These are phyloP conservation scores for Mycena albidolilacea DNA, from an alignment of 768 basidiomycete genomes.

Conservation along the genomic window DNA sequence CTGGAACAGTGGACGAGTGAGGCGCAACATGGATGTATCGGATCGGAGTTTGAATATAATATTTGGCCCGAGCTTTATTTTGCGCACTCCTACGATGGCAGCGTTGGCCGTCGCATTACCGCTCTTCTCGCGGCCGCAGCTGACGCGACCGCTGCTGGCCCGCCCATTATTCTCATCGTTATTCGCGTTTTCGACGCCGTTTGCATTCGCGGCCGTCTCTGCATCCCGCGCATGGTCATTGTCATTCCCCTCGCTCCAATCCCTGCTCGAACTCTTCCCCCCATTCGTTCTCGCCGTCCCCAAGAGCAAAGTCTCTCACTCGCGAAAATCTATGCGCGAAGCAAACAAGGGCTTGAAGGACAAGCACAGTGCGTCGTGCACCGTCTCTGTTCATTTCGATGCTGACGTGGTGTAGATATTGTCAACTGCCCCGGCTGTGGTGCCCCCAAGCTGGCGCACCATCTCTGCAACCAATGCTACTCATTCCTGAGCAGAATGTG, in stretches of 20 bases:
- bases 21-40: slow-evolving; percentile 73
- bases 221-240: slow-evolving; percentile 47
- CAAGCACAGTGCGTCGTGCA: slow-evolving; percentile 78
- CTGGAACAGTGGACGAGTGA: slow-evolving; percentile 80
- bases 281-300: slow-evolving; percentile 93
- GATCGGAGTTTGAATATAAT: slow-evolving; percentile 58
- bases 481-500: slow-evolving; percentile 75
- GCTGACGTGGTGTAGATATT: slow-evolving; percentile 71
- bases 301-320: slow-evolving; percentile 94
- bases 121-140: slow-evolving; percentile 31
- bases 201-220: slow-evolving; percentile 42
- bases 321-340: slow-evolving; percentile 93
- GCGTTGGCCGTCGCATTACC: slow-evolving; percentile 45
- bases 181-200: slow-evolving; percentile 37
- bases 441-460: slow-evolving; percentile 88
- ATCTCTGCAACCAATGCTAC: slow-evolving; percentile 89
- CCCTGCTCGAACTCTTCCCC: slow-evolving; percentile 82
- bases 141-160: slow-evolving; percentile 14
- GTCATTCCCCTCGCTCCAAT: slow-evolving; percentile 58
- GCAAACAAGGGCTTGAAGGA: slow-evolving; percentile 97
- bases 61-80: slow-evolving; percentile 37
- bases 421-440: slow-evolving; percentile 94
- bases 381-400: slow-evolving; percentile 16
- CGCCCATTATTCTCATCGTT: slow-evolving; percentile 14
- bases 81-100: slow-evolving; percentile 50